Percentiles rank a stretch among this genome's conserved stretches.
Evolutionary conservation across 495 filamentous ascomycete genomes (phyloP).

Genomic region (Aspergillus bertholletiae): DNA sequence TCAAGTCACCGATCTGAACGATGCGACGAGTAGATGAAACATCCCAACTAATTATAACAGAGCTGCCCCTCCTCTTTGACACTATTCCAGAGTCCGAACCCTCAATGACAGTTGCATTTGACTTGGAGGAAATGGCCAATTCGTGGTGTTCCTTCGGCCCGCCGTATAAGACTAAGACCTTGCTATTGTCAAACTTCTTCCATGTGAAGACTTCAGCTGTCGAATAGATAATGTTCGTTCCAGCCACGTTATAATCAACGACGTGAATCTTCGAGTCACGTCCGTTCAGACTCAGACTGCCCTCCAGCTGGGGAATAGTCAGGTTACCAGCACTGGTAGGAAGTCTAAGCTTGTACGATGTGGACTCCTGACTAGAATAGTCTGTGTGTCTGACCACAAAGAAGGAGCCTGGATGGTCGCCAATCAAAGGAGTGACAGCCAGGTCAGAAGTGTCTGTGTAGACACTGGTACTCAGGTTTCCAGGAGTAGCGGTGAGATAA

Average conservation of each 20-base stretch:
- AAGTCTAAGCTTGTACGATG: conserved; percentile 58
- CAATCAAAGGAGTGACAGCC: conserved; percentile 56
- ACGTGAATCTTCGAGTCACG: conserved; percentile 75
- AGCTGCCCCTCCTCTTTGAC: conserved; percentile 39
- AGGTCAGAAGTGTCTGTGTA: conserved; percentile 49
- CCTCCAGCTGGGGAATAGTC: conserved; percentile 61
- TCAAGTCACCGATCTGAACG: conserved; percentile 51
- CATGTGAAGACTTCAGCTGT: conserved; percentile 74
- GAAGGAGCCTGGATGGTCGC: conserved; percentile 54
- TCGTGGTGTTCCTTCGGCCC: conserved; percentile 69
- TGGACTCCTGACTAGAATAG: conserved; percentile 52
- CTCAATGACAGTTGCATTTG: conserved; percentile 44
- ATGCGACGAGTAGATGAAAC: conserved; percentile 49
- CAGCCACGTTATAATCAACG: conserved; percentile 66
- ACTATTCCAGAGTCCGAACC: conserved; percentile 36
- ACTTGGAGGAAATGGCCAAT: conserved; percentile 48
- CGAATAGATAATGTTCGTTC: conserved; percentile 65
- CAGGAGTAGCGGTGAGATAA: conserved; percentile 54
- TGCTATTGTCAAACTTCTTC: conserved; percentile 57
- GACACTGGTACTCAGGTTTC: conserved; percentile 43
- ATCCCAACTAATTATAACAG: conserved; percentile 56
- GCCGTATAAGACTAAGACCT: conserved; percentile 67
- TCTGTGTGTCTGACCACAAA: conserved; percentile 63
- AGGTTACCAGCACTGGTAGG: conserved; percentile 58
- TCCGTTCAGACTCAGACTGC: conserved; percentile 60